A percentile compares a stretch with the other conserved stretches of the same genome.
Conservation (phyloP, 805 yeast species). For the Schwanniomyces vanrijiae region DNA sequence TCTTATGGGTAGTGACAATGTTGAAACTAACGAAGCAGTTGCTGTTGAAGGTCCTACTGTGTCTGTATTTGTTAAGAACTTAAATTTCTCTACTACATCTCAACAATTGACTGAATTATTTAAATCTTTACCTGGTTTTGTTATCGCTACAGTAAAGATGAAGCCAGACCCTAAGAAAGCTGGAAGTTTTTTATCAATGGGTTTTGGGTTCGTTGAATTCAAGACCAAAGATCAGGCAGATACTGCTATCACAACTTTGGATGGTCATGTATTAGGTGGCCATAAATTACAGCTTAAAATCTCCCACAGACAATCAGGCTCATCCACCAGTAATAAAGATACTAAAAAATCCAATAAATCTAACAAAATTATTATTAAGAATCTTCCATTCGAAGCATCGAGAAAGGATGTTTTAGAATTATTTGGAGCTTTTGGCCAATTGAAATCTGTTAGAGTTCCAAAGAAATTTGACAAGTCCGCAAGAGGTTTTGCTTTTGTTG, state of each 20-base stretch:
- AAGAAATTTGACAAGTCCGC: slow-evolving; percentile 93
- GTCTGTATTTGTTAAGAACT: slow-evolving; percentile 87
- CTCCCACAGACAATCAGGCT: slow-evolving; percentile 69
- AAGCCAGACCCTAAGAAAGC: slow-evolving; percentile 82
- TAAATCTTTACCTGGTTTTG: slow-evolving; percentile 73
- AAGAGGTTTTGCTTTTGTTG: slow-evolving; percentile 97
- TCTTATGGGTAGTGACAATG: slow-evolving; percentile 31
- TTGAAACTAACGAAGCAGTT: slow-evolving; percentile 9
- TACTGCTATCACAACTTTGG: slow-evolving; percentile 68
- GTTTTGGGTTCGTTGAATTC: slow-evolving; percentile 95
- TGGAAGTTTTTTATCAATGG: slow-evolving; percentile 82
- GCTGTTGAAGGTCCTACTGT: slow-evolving; percentile 69
- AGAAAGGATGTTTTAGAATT: slow-evolving; percentile 90
- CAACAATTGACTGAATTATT: slow-evolving; percentile 59
- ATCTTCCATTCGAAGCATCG: slow-evolving; percentile 94
- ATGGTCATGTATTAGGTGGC: slow-evolving; percentile 81
- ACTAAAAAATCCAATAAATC: slow-evolving; percentile 42
- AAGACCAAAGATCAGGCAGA: slow-evolving; percentile 74
- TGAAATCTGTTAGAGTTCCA: slow-evolving; percentile 93
- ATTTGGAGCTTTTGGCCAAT: slow-evolving; percentile 91
- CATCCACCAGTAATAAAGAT: slow-evolving; percentile 18
- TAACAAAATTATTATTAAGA: slow-evolving; percentile 90
- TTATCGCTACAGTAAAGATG: slow-evolving; percentile 77
- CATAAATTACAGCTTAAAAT: slow-evolving; percentile 87
- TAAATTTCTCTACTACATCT: slow-evolving; percentile 78